Conservation (phyloP, 2,329 filamentous ascomycete genomes). For the Aspergillus sp. region DNA sequence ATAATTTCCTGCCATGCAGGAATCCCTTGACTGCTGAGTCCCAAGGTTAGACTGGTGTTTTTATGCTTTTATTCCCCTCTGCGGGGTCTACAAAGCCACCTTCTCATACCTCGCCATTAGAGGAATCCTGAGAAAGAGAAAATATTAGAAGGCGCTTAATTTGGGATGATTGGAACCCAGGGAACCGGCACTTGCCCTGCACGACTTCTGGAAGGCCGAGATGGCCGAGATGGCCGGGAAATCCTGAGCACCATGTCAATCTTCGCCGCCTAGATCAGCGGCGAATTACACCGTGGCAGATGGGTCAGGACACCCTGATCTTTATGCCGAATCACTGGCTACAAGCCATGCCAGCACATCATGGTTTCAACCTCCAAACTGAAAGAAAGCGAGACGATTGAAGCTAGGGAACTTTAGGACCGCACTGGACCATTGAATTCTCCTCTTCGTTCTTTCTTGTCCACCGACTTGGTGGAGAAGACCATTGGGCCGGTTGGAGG, state of each 20-base stretch:
- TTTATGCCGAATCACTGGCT: conserved; percentile 72
- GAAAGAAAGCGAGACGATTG: conserved; percentile 16
- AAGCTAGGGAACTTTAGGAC: conserved; percentile 19
- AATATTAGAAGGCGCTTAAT: conserved; percentile 8
- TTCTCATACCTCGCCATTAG: background rate
- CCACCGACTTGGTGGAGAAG: conserved; percentile 18
- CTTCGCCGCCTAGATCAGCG: conserved; percentile 36
- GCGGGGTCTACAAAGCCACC: conserved; percentile 26
- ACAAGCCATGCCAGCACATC: conserved; percentile 89
- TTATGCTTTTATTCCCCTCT: conserved; percentile 14
- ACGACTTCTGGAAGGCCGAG: conserved; percentile 18
- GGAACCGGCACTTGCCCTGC: conserved; percentile 21
- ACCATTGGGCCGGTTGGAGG: conserved; percentile 22
- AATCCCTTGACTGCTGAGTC: background rate
- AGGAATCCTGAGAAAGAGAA: background rate
- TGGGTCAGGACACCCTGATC: conserved; percentile 52
- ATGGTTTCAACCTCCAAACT: conserved; percentile 28
- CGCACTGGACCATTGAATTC: conserved; percentile 16
- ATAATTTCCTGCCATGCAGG: conserved; percentile 4
- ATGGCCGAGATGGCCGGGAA: conserved; percentile 15
- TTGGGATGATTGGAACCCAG: conserved; percentile 14
- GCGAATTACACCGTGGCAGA: conserved; percentile 41
- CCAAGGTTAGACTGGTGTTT: background rate
- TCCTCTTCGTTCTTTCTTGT: conserved; percentile 10
- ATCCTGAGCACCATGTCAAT: conserved; percentile 27